Evolutionary conservation across 1,139 yeast genomes (phyloP), one percentile per base, ranked within the genome.

Genomic region (Debaryomyces udenii): DNA sequence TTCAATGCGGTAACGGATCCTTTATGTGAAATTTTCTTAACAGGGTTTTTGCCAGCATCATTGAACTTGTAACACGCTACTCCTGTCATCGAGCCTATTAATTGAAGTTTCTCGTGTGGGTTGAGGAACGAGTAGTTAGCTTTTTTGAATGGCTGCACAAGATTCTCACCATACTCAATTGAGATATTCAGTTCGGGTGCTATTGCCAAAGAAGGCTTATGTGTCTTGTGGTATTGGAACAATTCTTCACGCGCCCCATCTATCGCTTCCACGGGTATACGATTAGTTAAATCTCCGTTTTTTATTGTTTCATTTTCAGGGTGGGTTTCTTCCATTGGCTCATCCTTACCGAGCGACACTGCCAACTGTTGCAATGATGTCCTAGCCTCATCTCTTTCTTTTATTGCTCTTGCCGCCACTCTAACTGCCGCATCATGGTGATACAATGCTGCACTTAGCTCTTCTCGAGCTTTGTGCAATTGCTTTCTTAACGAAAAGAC

Each of bases 391-490:
- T 89, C 96, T 34, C 94, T 64, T 53, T 89, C 96, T 43, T 73
- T 72, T 7, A 83, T 70, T 1, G 90, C 81, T 32, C 76, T 74
- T 0, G 96, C 83, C 0, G 94, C 95, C 2, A 91, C 96, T 42
- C 90, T 70, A 3, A 86, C 81, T 1, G 97, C 96, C 0, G 98
- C 97, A 59, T 91, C 98, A 50, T 86, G 86, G 51, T 83, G 86
- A 55, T 89, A 90, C 30, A 90, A 66, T 0, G 96, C 84, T 3
- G 86, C 66, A 31, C 94, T 83, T 42, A 91, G 64, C 54, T 89
- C 94, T 53, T 85, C 80, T 46, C 86, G 75, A 2, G 93, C 76
- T 27, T 70, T 68, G 38, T 74, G 78, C 37, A 91, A 69, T 51
- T 85, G 91, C 57, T 86, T 86, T 47, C 94, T 73, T 46, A 91